Base-by-base conservation (phyloP, 2,329 filamentous ascomycete species). In the Xylariaceae sp. region DNA sequence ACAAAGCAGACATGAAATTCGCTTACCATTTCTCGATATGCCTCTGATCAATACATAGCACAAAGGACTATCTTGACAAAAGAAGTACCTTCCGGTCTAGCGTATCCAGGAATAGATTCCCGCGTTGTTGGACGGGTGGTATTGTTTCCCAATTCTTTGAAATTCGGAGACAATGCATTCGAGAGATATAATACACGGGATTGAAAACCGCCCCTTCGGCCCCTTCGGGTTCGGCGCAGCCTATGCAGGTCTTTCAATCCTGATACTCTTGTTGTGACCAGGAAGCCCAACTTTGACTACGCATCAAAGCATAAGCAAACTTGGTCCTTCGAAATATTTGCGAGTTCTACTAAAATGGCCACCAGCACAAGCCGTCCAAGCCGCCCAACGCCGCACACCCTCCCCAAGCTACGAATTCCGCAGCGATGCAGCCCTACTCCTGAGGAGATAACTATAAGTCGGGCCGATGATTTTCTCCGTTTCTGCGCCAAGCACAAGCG, bases 371-470 rank as follows among this genome's bases (percentile, higher is more conserved):
- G 40, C n/a, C 56, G 59, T 9, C 56, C 3, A 40, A 50, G 40
- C n/a, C 56, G 59, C 6, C 56, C 44, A 4, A 59, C 59, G 5
- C 56, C 49, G 1, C 49, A 59, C 19, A 49, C 48, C 2, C 56
- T 62, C 12, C 59, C 56, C 1, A 45, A 14, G 10, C 54, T 62
- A 10, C 44, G 1, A 3, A 59, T 62, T 16, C 59, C 59, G 7
- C 5, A 7, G 2, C 2, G 42, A 3, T 20, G 40, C 29, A 20
- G 44, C 19, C 9, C 29, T 1, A 41, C 48, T 18, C 60, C 60
- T 7, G 57, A 62, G n/a, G 60, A 62, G 37, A 62, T 62, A n/a
- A 57, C 60, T 0, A 42, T 16, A 18, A 53, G 44, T 2, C 54
- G 57, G 2, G 51, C 47, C 4, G 50, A 50, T 1, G 40, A 20